Evolutionary conservation across 805 yeast species (phyloP), one percentile per base, ranked within the genome.

Genomic region (Metschnikowia peoriensis): DNA sequence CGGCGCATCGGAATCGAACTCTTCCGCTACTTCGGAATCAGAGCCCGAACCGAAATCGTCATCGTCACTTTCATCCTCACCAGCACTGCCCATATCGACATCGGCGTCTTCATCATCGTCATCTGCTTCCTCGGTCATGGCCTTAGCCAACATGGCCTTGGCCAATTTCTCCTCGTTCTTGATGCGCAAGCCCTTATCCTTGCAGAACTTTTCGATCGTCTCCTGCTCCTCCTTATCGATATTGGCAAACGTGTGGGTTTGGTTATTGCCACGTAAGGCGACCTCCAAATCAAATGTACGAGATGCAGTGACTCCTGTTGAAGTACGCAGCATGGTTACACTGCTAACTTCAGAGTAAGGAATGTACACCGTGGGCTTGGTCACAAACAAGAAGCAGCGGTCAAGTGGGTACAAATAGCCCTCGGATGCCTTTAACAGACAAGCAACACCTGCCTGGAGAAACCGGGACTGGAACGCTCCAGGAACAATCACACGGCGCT

Each of bases 391-490:
- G 65, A 94, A 82, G 51, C 96, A 88, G 70, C 89, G 88, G 59
- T 94, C 99, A 53, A 94, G 79, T n/a, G 96, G 90, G 69, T 89
- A 94, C 54, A 94, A 72, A 61, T 91, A 88, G 29, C 99, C 98
- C 74, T 94, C 98, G 47, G 89, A 87, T 0, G 98, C 98, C 70
- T 93, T 94, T 61, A 89, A 81, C 7, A 97, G 89, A 72, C 98
- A 93, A 17, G 90, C 80, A 29, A 94, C 87, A 4, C 96, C 97
- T 12, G 96, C 88, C 62, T 87, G 90, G 43, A 83, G 84, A 64
- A 84, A 86, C 39, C 85, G 82, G 6, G 96, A 86, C 55, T 79
- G 78, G 76, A 83, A 94, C 2, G 87, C 77, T 12, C 97, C 96
- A 0, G 97, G 97, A 41, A 85, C 84, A 28, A 89, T 84, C 52